Conservation (phyloP, 768 basidiomycete species). For the Lactifluus piperatus region DNA sequence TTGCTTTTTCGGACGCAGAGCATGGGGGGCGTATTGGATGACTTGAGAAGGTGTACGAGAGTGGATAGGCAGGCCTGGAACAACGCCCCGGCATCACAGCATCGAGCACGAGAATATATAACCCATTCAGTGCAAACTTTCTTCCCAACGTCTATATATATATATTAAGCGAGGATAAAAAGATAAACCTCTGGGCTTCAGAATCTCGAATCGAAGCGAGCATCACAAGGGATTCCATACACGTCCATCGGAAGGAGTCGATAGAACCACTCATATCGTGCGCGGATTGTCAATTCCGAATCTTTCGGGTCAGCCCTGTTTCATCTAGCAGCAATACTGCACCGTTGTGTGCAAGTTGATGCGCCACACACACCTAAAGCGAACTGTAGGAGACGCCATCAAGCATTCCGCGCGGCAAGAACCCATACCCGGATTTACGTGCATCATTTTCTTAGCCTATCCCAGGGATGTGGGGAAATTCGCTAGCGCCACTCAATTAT, state of each 20-base stretch:
- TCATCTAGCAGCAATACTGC: constrained; percentile 48
- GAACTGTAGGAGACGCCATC: constrained; percentile 57
- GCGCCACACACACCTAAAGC: constrained; percentile 35
- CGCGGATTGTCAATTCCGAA: constrained; percentile 52
- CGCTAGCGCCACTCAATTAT: constrained; percentile 1
- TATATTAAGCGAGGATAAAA: too few relatives aligned
- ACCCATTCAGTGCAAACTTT: constrained; percentile 22
- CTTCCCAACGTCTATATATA: constrained; percentile 26
- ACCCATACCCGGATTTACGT: too few relatives aligned
- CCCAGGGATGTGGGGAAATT: neutral
- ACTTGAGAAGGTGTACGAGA: constrained; percentile 60
- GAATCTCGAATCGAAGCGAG: too few relatives aligned
- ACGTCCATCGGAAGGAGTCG: too few relatives aligned
- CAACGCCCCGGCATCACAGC: neutral
- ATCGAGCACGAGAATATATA: too few relatives aligned
- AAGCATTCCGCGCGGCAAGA: constrained; percentile 46
- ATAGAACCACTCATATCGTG: too few relatives aligned
- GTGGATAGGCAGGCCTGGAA: constrained; percentile 39
- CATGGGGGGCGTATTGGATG: neutral
- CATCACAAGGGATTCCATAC: too few relatives aligned
- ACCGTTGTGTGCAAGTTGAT: constrained; percentile 34
- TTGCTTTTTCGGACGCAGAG: neutral
- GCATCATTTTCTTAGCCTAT: too few relatives aligned
- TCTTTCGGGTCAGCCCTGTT: constrained; percentile 52
- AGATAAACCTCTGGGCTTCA: too few relatives aligned